Evolutionary conservation across 345 rosid species (phyloP).

Genomic region (Leavenworthia alabamica): DNA sequence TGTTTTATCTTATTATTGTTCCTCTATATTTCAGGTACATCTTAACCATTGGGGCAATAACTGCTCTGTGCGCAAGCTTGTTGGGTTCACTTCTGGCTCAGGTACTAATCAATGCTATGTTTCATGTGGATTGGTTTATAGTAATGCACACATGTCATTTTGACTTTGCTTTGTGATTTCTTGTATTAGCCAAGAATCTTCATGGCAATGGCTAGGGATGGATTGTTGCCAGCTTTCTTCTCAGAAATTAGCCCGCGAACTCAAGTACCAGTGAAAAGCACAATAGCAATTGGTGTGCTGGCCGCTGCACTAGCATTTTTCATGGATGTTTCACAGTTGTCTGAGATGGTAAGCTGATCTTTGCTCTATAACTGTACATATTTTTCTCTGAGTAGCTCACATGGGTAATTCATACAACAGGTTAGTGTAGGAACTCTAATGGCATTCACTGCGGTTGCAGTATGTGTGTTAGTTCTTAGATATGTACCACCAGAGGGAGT

Average conservation of each 20-base stretch:
- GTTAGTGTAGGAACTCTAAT: slow-evolving; percentile 71
- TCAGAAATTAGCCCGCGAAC: slow-evolving; percentile 54
- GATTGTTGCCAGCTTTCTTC: slow-evolving; percentile 62
- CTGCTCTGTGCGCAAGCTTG: slow-evolving; percentile 63
- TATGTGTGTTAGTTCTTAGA: slow-evolving; percentile 56
- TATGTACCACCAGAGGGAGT: slow-evolving; percentile 58
- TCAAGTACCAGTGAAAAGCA: slow-evolving; percentile 65
- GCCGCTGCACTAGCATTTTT: slow-evolving; percentile 50
- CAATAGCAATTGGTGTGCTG: slow-evolving; percentile 44
- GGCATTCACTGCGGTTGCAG: slow-evolving; percentile 63
- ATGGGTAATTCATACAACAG: slow-evolving; percentile 28
- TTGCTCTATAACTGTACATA: neutral
- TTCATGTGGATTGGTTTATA: neutral
- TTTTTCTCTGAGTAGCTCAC: slow-evolving; percentile 12
- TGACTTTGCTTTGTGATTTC: too few relatives aligned
- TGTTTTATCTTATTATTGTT: neutral
- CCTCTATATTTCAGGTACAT: slow-evolving; percentile 36
- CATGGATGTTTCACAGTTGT: slow-evolving; percentile 64
- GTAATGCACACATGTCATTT: neutral
- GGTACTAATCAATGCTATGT: slow-evolving; percentile 25
- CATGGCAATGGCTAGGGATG: slow-evolving; percentile 83
- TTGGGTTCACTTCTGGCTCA: slow-evolving; percentile 68
- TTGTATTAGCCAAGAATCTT: slow-evolving; percentile 52
- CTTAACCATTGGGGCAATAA: slow-evolving; percentile 56
- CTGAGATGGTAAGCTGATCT: slow-evolving; percentile 51